Evolutionary conservation across 352 stramenopile genomes (phyloP).

Genomic region (Pythium phragmitis): DNA sequence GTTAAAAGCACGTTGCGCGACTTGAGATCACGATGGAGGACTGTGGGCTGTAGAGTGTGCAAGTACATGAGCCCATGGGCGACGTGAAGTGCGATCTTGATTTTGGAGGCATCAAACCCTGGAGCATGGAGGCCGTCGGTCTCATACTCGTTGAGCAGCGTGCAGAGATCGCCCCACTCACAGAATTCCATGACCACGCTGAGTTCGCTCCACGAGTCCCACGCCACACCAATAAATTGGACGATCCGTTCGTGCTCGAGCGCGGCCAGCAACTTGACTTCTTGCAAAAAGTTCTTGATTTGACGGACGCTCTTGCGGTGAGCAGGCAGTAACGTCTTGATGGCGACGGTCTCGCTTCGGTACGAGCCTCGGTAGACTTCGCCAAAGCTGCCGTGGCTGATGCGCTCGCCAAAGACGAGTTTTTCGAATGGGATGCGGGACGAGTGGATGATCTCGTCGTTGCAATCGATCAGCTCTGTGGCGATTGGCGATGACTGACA

Average conservation of each 20-base stretch:
- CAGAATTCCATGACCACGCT: conserved; percentile 30
- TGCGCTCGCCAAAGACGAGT: conserved; percentile 33
- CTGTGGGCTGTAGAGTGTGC: conserved; percentile 1
- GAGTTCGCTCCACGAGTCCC: conserved; percentile 29
- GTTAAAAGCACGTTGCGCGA: conserved; percentile 28
- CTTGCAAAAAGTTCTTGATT: conserved; percentile 45
- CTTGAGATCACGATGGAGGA: conserved; percentile 27
- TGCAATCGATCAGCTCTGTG: not conserved
- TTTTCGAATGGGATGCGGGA: conserved; percentile 44
- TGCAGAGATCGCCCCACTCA: conserved; percentile 27
- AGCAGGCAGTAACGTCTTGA: conserved; percentile 53
- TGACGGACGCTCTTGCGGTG: conserved; percentile 41
- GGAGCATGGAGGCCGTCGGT: conserved; percentile 5
- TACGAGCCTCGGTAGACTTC: conserved; percentile 46
- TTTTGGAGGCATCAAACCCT: conserved; percentile 25
- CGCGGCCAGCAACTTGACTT: conserved; percentile 52
- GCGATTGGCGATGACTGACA: too few relatives aligned
- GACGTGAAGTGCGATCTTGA: conserved; percentile 11
- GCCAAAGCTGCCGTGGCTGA: conserved; percentile 46
- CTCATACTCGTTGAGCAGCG: conserved; percentile 35
- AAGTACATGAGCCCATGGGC: conserved; percentile 3
- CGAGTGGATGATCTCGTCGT: conserved; percentile 14
- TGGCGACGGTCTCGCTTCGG: conserved; percentile 41
- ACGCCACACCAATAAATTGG: conserved; percentile 58
- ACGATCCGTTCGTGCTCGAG: conserved; percentile 67